Base-by-base conservation (phyloP, 257 asterid species). In the Mentha longifolia region DNA sequence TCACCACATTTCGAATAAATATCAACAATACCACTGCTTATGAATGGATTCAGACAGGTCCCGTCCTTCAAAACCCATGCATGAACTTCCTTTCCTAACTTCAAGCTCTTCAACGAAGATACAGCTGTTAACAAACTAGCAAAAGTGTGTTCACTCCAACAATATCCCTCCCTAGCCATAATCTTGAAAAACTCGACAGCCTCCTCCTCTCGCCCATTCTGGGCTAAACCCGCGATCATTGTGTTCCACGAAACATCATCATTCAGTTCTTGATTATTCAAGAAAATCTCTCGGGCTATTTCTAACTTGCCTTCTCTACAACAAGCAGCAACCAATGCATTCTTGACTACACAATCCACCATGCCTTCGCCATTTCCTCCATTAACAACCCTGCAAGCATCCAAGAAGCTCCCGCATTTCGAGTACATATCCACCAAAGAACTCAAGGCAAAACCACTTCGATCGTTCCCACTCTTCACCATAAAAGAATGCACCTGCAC, bases 341-440 rank as follows among this genome's bases (percentile, higher is more conserved):
- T 94, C 72, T 86, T 94, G 5, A 93, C 87, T 7, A 86, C 97
- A 47, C 75, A 71, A 79, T 94, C 99, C 67, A 77, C 75, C 71
- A 74, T 41, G 30, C 62, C 68, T 72, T 33, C 65, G 4, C 46
- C 46, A 9, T 46, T 57, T 59, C 71, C 65, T 51, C 74, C 83
- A 52, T 78, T 57, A 70, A 89, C 85, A 61, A 86, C 91, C 51
- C 61, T 56, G 71, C 75, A 76, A 43, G 92, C 81, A 76, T 89
- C 89, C 59, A 19, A 43, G 68, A 87, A 89, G 39, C 82, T 76
- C 61, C 89, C 90, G 35, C 95, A 86, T 83, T 94, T 94, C 7
- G 99, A 94, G 70, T 94, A 91, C 99, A 94, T 94, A 50, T 84
- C 92, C 30, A 91, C 71, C 79, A 94, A 82, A 73, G 98, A 88